Conservation (phyloP, 1,284 basidiomycete genomes). For the Bondarzewia mesenterica region DNA sequence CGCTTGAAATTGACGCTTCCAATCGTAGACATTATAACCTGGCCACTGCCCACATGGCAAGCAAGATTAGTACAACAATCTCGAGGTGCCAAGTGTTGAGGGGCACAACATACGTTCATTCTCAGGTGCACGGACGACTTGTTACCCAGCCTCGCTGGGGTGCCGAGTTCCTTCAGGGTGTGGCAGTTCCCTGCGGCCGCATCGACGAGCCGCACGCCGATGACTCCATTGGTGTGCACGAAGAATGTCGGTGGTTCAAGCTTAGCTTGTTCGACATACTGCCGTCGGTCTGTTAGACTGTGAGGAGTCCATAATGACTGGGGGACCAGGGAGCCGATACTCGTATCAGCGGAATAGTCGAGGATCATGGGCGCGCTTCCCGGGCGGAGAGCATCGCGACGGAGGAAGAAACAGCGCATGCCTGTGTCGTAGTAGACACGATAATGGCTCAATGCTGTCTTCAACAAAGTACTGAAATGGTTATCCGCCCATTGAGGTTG, state of each 20-base stretch:
- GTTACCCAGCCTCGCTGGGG: background rate
- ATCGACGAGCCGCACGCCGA: background rate
- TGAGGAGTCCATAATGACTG: background rate
- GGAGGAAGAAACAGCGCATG: background rate
- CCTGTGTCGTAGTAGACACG: background rate
- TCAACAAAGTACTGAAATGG: background rate
- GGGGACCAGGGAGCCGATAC: background rate
- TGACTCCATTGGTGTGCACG: background rate
- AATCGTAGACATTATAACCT: conserved; percentile 1
- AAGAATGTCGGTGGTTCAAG: background rate
- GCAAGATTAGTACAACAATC: background rate
- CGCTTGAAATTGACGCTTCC: conserved; percentile 14
- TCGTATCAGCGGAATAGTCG: background rate
- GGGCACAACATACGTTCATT: background rate
- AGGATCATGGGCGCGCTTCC: background rate
- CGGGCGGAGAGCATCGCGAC: background rate
- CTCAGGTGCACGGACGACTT: background rate
- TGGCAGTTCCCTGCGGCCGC: background rate
- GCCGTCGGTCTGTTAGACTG: background rate
- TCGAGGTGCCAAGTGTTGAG: background rate
- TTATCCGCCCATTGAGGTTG: background rate
- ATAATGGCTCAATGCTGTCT: background rate
- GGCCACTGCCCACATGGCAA: background rate
- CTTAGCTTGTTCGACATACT: background rate
- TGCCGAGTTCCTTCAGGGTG: background rate